A percentile compares a stretch with the other conserved stretches of the same genome.
Conservation (phyloP, 441 rosid species). For the Theobroma grandiflorum region DNA sequence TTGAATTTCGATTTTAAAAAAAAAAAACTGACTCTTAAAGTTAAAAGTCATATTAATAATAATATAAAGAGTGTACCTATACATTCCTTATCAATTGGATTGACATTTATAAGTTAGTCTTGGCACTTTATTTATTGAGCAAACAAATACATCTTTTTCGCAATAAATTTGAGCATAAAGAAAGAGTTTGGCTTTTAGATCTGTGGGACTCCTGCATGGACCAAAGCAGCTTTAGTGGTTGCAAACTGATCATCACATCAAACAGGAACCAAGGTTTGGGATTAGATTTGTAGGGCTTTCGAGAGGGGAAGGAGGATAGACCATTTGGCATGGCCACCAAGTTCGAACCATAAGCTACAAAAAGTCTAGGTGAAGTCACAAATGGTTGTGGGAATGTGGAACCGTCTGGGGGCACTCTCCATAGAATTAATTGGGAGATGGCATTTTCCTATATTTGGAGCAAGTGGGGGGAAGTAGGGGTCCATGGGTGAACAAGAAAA, state of each 20-base stretch:
- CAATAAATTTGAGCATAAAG: background rate
- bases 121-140: background rate
- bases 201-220: conserved; percentile 15
- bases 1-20: no score
- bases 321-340: conserved; percentile 14
- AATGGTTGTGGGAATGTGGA: conserved; percentile 32
- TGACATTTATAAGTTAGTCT: background rate
- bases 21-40: no score
- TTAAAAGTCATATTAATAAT: no score
- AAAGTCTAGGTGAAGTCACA: background rate
- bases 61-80: no score
- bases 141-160: conserved; percentile 16
- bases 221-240: background rate
- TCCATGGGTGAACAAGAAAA: conserved; percentile 26
- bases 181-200: background rate
- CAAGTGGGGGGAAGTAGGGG: conserved; percentile 37
- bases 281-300: conserved; percentile 35
- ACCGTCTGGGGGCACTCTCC: conserved; percentile 16
- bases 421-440: conserved; percentile 12
- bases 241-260: background rate
- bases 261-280: background rate
- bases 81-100: background rate
- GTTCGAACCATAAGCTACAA: conserved; percentile 6
- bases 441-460: conserved; percentile 22
- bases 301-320: conserved; percentile 11